These are phyloP conservation scores for Guadua angustifolia DNA, from an alignment of 176 grass and related monocot genomes.

Conservation along the genomic window DNA sequence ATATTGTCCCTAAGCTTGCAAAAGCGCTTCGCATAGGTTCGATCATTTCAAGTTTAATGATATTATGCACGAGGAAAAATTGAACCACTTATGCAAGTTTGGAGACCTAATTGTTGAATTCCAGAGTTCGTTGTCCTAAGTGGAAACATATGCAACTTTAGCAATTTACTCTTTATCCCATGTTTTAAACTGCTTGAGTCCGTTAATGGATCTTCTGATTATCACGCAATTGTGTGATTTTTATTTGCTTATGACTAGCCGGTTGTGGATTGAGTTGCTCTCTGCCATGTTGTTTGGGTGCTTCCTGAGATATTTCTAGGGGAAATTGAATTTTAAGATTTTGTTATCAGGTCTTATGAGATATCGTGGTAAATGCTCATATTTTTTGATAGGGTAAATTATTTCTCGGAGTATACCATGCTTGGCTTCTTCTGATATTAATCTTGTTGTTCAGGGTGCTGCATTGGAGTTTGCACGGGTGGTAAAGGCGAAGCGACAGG, in stretches of 20 bases:
- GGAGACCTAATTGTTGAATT: constrained; percentile 28
- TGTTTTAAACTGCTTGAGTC: background rate
- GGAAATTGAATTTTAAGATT: constrained; percentile 4
- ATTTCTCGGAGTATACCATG: background rate
- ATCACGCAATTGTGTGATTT: background rate
- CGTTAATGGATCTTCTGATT: background rate
- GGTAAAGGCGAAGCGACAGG: constrained; percentile 75
- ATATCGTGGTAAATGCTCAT: constrained; percentile 3
- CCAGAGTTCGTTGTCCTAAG: background rate
- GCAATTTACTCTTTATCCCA: background rate
- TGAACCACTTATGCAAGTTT: background rate
- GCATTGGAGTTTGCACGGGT: constrained; percentile 70
- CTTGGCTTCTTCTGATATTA: constrained; percentile 31
- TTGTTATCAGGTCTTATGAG: background rate
- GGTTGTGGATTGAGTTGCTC: background rate
- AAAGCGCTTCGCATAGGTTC: background rate
- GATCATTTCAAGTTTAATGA: background rate
- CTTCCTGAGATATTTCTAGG: background rate
- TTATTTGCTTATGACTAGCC: background rate
- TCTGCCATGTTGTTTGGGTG: background rate
- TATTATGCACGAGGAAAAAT: background rate
- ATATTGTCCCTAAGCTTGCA: background rate
- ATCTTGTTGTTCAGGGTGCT: constrained; percentile 60
- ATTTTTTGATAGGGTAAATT: constrained; percentile 10
- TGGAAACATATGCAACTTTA: background rate